Evolutionary conservation across 352 stramenopile species (phyloP).

Genomic region (Pythium insidiosum): DNA sequence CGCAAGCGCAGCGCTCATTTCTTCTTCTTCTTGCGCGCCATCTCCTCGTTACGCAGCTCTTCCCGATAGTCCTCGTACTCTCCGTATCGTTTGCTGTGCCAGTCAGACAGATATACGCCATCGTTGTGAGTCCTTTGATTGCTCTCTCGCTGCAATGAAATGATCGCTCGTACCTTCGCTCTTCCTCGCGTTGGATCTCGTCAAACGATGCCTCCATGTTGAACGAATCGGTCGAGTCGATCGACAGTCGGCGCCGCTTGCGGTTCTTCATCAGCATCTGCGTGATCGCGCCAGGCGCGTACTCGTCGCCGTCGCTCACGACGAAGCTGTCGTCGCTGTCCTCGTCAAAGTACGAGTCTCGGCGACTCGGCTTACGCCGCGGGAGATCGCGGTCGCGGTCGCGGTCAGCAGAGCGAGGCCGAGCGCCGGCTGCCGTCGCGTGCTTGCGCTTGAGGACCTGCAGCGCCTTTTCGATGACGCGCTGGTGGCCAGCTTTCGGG

Average conservation of each 20-base stretch:
- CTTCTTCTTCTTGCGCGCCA: slow-evolving; percentile 52
- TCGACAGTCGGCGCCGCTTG: slow-evolving; percentile 65
- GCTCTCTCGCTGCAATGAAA: neutral
- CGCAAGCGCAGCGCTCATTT: slow-evolving; percentile 8
- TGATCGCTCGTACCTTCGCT: slow-evolving; percentile 46
- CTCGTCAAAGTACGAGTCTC: slow-evolving; percentile 69
- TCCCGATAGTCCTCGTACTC: slow-evolving; percentile 82
- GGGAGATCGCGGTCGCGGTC: slow-evolving; percentile 13
- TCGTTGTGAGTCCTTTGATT: neutral
- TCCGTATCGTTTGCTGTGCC: slow-evolving; percentile 48
- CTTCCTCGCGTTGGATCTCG: slow-evolving; percentile 84
- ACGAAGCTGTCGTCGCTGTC: slow-evolving; percentile 88
- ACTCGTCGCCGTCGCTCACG: slow-evolving; percentile 72
- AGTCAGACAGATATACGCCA: neutral
- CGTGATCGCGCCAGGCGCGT: slow-evolving; percentile 63
- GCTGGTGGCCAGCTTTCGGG: slow-evolving; percentile 79
- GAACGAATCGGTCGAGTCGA: slow-evolving; percentile 72
- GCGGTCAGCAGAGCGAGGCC: slow-evolving; percentile 22
- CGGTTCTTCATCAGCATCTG: slow-evolving; percentile 73
- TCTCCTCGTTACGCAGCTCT: slow-evolving; percentile 79
- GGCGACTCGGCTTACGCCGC: slow-evolving; percentile 20
- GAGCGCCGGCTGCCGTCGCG: slow-evolving; percentile 33
- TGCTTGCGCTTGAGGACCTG: slow-evolving; percentile 70
- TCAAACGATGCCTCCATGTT: slow-evolving; percentile 83
- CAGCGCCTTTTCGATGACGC: slow-evolving; percentile 72